Base-by-base conservation (phyloP, 2,329 filamentous ascomycete genomes). In the Penicillium sclerotiorum region DNA sequence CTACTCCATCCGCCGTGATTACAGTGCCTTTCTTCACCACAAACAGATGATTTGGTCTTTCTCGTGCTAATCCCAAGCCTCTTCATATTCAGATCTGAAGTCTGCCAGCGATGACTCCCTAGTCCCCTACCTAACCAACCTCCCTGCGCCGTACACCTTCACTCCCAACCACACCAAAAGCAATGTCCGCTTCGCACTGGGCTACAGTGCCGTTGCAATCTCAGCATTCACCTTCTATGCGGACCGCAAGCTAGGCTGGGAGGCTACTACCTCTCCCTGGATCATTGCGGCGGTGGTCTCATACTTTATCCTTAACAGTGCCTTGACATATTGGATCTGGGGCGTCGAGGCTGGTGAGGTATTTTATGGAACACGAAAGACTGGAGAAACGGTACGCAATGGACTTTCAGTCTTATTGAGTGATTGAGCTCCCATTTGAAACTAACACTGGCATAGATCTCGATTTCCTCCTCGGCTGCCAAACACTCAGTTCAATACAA, bases 91-190 rank as follows among this genome's bases (percentile, higher is more conserved):
- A 95, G 94, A 97, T 70, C 87, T 99, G 57, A 97, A 97, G 75
- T 95, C 94, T 77, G 95, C 92, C 32, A 90, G 89, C 59, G 94
- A 99, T 76, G 94, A 99, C 75, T 90, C 92, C 49, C 86, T 99
- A 52, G 85, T 89, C 51, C 91, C 94, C 75, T 97, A 97, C 77
- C 85, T 99, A 56, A 93, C 90, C 73, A 89, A 85, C 25, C 85
- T 97, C n/a, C 69, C 86, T 80, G 65, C 70, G 17, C 72, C 73
- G 17, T 74, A 73, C 57, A 66, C 68, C 59, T 96, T 96, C 79
- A 82, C 77, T 56, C 91, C 95, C 73, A 86, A 88, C 57, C 87
- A 97, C 75, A 80, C 74, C 50, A 85, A 94, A 40, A 84, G 86
- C 63, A 92, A 97, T 66, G 82, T 95, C 40, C 89, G 90, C 46